Evolutionary conservation across 2,329 filamentous ascomycete species (phyloP), one percentile per base, ranked within the genome.

Genomic region (Arthrobotrys pseudoclavata): DNA sequence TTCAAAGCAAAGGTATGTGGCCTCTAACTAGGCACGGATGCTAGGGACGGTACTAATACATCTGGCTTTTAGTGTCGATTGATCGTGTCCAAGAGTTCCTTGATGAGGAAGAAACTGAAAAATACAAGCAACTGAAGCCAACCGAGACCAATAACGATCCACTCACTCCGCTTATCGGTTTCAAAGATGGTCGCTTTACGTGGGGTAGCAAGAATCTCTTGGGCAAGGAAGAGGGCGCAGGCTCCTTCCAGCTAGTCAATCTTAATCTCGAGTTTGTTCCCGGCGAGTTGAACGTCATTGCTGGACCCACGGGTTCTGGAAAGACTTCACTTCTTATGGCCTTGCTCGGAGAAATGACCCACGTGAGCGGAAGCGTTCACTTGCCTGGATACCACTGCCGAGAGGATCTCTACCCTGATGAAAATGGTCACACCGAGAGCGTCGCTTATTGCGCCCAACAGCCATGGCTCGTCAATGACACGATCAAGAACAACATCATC

Each of bases 251-350:
- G 24, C 88, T 99, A 60, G 90, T 97, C 80, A 91, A 97, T 82
- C 83, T 99, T 60, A 86, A 97, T 80, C 84, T 98, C 67, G 89
- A 92, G 77, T 99, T 99, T 84, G 87, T 89, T 70, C 88, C 97
- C 70, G 94, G 93, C 75, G 90, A 94, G 81, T 88, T 99, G 77
- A 99, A 97, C 82, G 91, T 99, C 61, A 92, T 99, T 81, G 92
- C 94, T 45, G 96, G 96, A 0, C 91, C 95, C 1, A 99, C 96
- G 2, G 96, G 96, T 13, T 96, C 92, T 64, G 96, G 96, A 80
- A 99, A 99, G 86, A 97, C 95, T 0, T 98, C 95, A 0, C 86
- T 99, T 82, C 87, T 99, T 20, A 97, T 99, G 95, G 96, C 94
- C 29, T 86, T 99, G 26, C 88, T 99, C 1, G 96, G 96, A 76